Evolutionary conservation across 768 basidiomycete species (phyloP), one percentile per base, ranked within the genome.

Genomic region (Rhodotorula kratochvilovae): DNA sequence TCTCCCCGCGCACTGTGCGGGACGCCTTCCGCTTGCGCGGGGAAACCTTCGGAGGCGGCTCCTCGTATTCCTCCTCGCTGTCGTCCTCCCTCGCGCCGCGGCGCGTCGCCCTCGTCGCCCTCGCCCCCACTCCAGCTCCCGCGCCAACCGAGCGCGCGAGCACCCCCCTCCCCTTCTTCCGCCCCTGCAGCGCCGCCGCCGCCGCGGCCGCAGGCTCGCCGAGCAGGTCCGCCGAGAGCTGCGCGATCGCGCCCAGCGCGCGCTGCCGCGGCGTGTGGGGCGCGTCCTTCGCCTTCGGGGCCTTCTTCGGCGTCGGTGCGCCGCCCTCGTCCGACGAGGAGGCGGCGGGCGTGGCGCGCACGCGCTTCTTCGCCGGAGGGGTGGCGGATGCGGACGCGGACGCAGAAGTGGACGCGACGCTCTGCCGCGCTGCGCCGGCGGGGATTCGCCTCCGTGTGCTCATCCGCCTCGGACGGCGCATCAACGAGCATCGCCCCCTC

Each of bases 231-330:
- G 50, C 46, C 48, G 70, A 62, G 16, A 71, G 70, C 42, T 63
- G 48, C 8, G 66, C 66, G 56, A 71, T 71, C 12, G 70, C 70
- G 27, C 70, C 61, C 17, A 71, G 62, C 5, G 70, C 70, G 8
- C 48, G 45, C 33, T 67, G 66, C 2, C 70, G 61, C 3, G 70
- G 70, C 29, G 70, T 71, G 27, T 39, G 39, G 39, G 39, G 39
- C 39, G 39, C 39, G 39, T 39, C 19, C 39, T 11, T 17, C n/a
- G 36, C 23, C 39, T 8, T 11, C 36, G 27, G 19, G 3, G 19
- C 23, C 25, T 58, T 58, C 36, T 42, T 36, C 19, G 25, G 56
- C 56, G 36, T 39, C 35, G 39, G n/a, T n/a, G n/a, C n/a, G n/a
- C n/a, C n/a, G n/a, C n/a, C n/a, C n/a, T n/a, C n/a, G n/a, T n/a